Evolutionary conservation across 2,329 filamentous ascomycete species (phyloP).

Genomic region (Sphaerulina vaccinii): DNA sequence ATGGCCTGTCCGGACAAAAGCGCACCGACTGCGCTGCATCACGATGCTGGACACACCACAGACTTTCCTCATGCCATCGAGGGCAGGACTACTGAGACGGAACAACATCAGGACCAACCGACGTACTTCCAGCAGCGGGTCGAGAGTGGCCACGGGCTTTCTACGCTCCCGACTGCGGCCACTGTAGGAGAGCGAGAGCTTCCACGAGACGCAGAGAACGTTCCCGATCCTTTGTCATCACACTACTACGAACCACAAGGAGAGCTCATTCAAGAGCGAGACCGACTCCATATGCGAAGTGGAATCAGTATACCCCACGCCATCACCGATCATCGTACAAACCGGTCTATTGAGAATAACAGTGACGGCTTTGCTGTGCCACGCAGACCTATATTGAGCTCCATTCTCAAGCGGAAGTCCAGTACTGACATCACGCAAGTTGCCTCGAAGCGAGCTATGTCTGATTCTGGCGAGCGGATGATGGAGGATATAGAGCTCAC

Average conservation of each 20-base stretch:
- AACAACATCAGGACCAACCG: neutral
- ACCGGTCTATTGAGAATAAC: neutral
- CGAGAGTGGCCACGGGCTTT: too few relatives aligned
- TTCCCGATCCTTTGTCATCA: slow-evolving; percentile 25
- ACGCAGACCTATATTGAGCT: too few relatives aligned
- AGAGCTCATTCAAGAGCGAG: slow-evolving; percentile 43
- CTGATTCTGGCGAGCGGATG: too few relatives aligned
- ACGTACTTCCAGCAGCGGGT: neutral
- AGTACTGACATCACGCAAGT: neutral
- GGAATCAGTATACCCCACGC: too few relatives aligned
- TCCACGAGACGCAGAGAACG: slow-evolving; percentile 41
- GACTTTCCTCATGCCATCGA: neutral
- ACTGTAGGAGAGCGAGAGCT: too few relatives aligned
- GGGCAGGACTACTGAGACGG: neutral
- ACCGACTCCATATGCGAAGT: too few relatives aligned
- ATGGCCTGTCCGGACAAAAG: neutral
- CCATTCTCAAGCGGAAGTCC: neutral
- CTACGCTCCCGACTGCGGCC: too few relatives aligned
- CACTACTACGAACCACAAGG: slow-evolving; percentile 47
- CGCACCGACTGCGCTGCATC: neutral
- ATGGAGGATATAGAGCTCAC: too few relatives aligned
- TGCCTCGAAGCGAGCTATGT: neutral
- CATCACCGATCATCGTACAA: too few relatives aligned
- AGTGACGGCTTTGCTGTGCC: too few relatives aligned
- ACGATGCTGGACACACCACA: neutral